A percentile compares a stretch with the other conserved stretches of the same genome.
These are phyloP conservation scores for Sporisorium sorghi DNA, from an alignment of 1,284 basidiomycete genomes.

Conservation along the genomic window DNA sequence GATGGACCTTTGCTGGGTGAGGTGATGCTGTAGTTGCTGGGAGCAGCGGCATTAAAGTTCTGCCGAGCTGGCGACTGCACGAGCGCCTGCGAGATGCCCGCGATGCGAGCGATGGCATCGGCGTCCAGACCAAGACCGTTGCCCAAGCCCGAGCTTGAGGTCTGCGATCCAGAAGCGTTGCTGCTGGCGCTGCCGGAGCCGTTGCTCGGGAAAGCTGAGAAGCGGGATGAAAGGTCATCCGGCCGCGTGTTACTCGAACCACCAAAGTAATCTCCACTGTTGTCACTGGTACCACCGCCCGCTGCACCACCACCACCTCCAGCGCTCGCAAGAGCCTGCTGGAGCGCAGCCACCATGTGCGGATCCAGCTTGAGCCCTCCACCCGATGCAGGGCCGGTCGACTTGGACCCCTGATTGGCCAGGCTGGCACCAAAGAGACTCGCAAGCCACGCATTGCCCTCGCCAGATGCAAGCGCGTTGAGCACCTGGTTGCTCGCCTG, in stretches of 20 bases:
- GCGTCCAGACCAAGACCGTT: conserved; percentile 40
- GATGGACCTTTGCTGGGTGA: conserved; percentile 18
- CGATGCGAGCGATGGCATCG: conserved; percentile 43
- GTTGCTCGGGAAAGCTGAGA: conserved; percentile 26
- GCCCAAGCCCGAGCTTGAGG: conserved; percentile 5
- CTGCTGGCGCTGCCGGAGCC: conserved; percentile 2
- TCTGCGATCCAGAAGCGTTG: conserved; percentile 1
- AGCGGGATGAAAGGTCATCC: conserved; percentile 34
- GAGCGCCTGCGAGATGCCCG: conserved; percentile 46
- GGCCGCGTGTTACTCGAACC: neutral
- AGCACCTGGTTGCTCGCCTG: conserved; percentile 59
- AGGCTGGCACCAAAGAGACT: conserved; percentile 53
- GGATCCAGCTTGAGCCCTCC: conserved; percentile 59
- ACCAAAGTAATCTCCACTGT: conserved; percentile 37
- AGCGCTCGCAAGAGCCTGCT: conserved; percentile 48
- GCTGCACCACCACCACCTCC: conserved; percentile 13
- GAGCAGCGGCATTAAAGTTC: conserved; percentile 4
- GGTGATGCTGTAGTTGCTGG: conserved; percentile 11
- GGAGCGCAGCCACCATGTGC: conserved; percentile 56
- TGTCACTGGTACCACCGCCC: conserved; percentile 11
- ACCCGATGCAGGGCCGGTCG: conserved; percentile 34
- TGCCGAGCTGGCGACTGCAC: conserved; percentile 43
- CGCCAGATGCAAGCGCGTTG: conserved; percentile 56
- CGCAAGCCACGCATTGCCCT: conserved; percentile 59
- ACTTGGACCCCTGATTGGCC: conserved; percentile 41